Evolutionary conservation across 202 grass and related monocot species (phyloP), one percentile per base, ranked within the genome.

Genomic region (Zizania palustris): DNA sequence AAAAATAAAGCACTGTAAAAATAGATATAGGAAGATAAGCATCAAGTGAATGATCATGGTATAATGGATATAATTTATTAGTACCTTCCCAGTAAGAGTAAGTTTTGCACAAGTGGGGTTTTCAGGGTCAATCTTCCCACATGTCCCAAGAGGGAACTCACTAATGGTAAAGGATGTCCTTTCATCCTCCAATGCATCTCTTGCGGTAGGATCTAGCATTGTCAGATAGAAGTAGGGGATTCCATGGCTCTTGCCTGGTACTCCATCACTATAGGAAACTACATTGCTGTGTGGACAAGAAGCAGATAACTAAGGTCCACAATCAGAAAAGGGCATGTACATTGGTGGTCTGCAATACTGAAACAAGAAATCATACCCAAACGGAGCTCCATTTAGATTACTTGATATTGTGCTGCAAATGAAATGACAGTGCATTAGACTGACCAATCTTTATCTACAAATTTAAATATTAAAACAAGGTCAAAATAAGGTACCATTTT

Each of bases 41-140:
- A 65, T 19, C 12, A 48, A 60, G 7, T 38, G 0, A 66, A 22
- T 3, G 3, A 37, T 67, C 67, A 76, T 84, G 48, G 19, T 67
- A 39, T 73, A 3, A 77, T 42, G 28, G 22, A 13, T 81, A 6
- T 46, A 50, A 22, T 60, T 41, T 33, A 2, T 72, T 44, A 28
- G 5, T 86, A 94, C 95, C 89, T 97, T 98, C 22, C 91, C 95
- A 9, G 83, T 86, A 75, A 98, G 91, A 35, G 95, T 98, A 75
- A 98, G 91, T 77, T 98, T 98, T 71, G 95, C 85, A 85, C 91
- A 98, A 63, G 89, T 90, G 45, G 95, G 95, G 67, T 98, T 98
- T 81, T 98, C 95, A 83, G 89, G 95, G 80, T 98, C 95, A 39
- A 79, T 83, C 67, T 80, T 82, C 49, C 76, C 91, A 75, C 95